These are phyloP conservation scores for Neocallimastix lanati DNA, from an alignment of 192 early-diverging fungal species.

Conservation along the genomic window DNA sequence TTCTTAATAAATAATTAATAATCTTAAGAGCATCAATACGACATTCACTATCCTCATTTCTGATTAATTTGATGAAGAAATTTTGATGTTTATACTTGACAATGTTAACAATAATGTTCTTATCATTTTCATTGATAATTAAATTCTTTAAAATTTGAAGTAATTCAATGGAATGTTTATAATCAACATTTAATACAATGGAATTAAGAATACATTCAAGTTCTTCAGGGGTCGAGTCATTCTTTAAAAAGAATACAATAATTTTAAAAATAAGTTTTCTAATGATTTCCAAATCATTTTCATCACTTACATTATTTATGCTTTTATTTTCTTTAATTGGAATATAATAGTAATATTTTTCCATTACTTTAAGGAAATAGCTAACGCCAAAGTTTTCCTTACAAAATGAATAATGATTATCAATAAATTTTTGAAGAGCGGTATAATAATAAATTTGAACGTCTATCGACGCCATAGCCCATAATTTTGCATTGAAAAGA, in stretches of 20 bases:
- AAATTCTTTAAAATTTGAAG: neutral
- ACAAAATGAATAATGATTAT: neutral
- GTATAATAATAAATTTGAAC: neutral
- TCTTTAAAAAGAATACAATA: neutral
- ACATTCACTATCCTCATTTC: neutral
- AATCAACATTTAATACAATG: neutral
- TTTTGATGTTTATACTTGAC: neutral
- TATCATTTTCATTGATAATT: neutral
- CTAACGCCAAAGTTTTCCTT: neutral
- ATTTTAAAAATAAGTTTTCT: neutral
- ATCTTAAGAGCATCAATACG: neutral
- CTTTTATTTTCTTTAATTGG: neutral
- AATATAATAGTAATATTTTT: neutral
- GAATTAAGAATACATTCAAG: neutral
- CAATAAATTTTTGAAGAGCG: neutral
- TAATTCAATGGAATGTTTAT: neutral
- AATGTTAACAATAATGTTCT: neutral
- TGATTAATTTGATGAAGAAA: neutral
- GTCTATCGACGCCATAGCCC: neutral
- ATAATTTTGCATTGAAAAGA: neutral
- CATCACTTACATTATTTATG: neutral
- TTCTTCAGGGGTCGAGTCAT: neutral
- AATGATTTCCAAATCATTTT: neutral
- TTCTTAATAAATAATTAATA: neutral
- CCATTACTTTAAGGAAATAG: neutral